Percentiles rank a stretch among this genome's conserved stretches.
Conservation (phyloP, 192 early-diverging fungal species). For the Fimicolochytrium jonesii region DNA sequence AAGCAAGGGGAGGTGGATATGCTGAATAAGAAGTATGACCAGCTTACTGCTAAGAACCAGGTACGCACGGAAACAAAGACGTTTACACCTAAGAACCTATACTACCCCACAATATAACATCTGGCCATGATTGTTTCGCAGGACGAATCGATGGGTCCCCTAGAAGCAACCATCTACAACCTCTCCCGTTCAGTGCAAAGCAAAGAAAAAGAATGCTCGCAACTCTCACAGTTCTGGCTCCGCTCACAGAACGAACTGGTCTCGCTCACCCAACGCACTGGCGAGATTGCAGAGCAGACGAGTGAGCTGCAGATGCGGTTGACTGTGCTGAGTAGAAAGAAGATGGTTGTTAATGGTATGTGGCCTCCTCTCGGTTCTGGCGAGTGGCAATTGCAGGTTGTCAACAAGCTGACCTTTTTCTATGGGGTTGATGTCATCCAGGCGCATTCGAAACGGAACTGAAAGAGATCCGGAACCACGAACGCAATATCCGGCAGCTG, state of each 20-base stretch:
- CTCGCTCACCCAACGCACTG: slow-evolving; percentile 38
- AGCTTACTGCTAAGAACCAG: slow-evolving; percentile 41
- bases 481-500: slow-evolving; percentile 50
- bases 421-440: too few relatives aligned
- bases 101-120: too few relatives aligned
- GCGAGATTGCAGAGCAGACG: slow-evolving; percentile 46
- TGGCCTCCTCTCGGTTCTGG: background rate
- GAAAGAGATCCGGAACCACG: slow-evolving; percentile 52
- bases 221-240: slow-evolving; percentile 58
- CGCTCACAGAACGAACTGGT: slow-evolving; percentile 59
- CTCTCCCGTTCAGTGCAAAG: slow-evolving; percentile 43
- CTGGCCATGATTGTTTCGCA: slow-evolving; percentile 3
- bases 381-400: background rate
- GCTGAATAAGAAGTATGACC: slow-evolving; percentile 61
- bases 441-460: slow-evolving; percentile 52
- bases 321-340: slow-evolving; percentile 52
- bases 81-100: too few relatives aligned
- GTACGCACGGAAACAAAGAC: too few relatives aligned
- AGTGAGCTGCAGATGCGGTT: slow-evolving; percentile 50
- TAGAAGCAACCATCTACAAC: slow-evolving; percentile 64
- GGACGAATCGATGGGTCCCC: slow-evolving; percentile 54
- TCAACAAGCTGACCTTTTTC: too few relatives aligned
- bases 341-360: slow-evolving; percentile 58
- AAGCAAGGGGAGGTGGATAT: slow-evolving; percentile 57
- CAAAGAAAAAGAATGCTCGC: slow-evolving; percentile 52